phyloP scores from a whole-genome alignment of 202 grass and related monocot species.

The Schoenoplectus tabernaemontani region DNA sequence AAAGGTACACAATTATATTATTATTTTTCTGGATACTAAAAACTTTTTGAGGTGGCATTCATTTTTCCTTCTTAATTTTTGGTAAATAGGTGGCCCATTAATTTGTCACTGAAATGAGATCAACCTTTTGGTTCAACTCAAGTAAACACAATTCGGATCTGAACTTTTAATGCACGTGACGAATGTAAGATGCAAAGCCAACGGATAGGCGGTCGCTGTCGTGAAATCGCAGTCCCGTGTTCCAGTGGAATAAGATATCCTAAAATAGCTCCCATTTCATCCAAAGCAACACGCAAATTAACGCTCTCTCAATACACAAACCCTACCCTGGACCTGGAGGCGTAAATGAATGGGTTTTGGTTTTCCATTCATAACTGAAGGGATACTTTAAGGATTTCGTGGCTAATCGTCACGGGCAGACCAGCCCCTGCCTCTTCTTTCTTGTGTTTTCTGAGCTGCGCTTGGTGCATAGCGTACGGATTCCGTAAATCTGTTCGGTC shows the following conservation, averaged over 20 bases:
- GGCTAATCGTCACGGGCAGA: not conserved
- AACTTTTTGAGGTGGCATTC: not conserved
- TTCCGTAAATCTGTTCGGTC: not conserved
- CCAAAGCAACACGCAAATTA: conserved; percentile 1
- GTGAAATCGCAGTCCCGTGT: not conserved
- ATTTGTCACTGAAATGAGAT: not conserved
- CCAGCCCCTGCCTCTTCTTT: conserved; percentile 6
- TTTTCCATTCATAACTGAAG: not conserved
- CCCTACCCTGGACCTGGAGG: not conserved
- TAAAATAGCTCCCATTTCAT: not conserved
- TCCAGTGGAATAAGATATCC: not conserved
- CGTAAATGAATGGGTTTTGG: not conserved
- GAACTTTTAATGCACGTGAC: not conserved
- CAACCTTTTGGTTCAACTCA: not conserved
- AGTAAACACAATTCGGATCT: not conserved
- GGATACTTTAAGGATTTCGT: conserved; percentile 17
- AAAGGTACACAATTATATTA: conserved; percentile 6
- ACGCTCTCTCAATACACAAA: not conserved
- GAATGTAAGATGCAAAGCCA: not conserved
- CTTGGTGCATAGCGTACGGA: not conserved
- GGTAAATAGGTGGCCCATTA: too few relatives aligned
- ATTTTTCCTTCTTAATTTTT: not conserved
- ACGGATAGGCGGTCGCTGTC: conserved; percentile 3
- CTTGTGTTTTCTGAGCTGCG: not conserved
- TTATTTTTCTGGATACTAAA: not conserved